Percentiles rank a stretch among this genome's conserved stretches.
Conservation (phyloP, 768 basidiomycete species). For the Lepiota subincarnata region DNA sequence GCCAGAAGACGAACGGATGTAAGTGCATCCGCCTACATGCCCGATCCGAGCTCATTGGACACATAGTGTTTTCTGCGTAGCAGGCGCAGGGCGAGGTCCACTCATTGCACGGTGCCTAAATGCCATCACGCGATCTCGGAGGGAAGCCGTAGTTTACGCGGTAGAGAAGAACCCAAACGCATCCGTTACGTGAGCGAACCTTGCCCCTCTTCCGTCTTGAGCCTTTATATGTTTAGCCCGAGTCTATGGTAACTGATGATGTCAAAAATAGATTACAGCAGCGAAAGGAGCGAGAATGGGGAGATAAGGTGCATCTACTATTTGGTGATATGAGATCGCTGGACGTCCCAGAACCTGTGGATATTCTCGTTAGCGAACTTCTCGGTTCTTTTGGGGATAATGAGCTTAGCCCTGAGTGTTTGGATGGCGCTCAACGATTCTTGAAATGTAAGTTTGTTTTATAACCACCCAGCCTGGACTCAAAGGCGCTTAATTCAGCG, state of each 20-base stretch:
- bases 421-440: slow-evolving; percentile 93
- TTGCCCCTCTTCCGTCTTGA: slow-evolving; percentile 9
- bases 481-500: slow-evolving; percentile 41
- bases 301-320: slow-evolving; percentile 70
- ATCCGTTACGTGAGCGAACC: slow-evolving; percentile 71
- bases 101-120: slow-evolving; percentile 80
- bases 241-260: not conserved
- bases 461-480: not conserved
- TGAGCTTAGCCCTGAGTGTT: slow-evolving; percentile 95
- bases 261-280: slow-evolving; percentile 66
- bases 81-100: slow-evolving; percentile 93
- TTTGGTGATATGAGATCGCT: slow-evolving; percentile 93
- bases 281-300: slow-evolving; percentile 80
- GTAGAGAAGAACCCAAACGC: slow-evolving; percentile 98
- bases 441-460: slow-evolving; percentile 67
- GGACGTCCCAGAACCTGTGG: slow-evolving; percentile 79
- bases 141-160: slow-evolving; percentile 69
- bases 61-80: slow-evolving; percentile 78
- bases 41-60: not conserved
- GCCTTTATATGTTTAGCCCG: slow-evolving; percentile 11
- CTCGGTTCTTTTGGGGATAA: slow-evolving; percentile 98
- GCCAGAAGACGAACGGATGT: slow-evolving; percentile 59
- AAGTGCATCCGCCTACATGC: slow-evolving; percentile 22
- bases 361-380: slow-evolving; percentile 93
- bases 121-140: slow-evolving; percentile 66